phyloP scores from a whole-genome alignment of 2,329 filamentous ascomycete genomes.

The Lasiodiplodia citricola region DNA sequence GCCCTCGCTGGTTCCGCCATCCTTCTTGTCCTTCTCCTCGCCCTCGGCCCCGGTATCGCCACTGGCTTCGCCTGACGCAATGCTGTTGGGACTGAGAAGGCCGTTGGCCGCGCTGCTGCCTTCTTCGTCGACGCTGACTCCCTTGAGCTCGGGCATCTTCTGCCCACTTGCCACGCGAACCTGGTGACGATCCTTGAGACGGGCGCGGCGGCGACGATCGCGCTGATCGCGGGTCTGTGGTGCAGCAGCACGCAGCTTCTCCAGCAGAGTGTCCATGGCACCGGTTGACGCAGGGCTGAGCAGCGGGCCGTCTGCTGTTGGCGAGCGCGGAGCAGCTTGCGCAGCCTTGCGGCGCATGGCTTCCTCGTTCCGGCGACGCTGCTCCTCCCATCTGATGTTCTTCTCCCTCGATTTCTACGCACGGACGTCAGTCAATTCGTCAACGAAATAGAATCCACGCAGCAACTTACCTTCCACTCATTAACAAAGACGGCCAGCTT shows the following conservation, averaged over 20 bases:
- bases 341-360: constrained; percentile 83
- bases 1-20: constrained; percentile 34
- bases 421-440: constrained; percentile 28
- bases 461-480: constrained; percentile 78
- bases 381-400: constrained; percentile 84
- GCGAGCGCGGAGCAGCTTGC: constrained; percentile 39
- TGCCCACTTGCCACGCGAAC: constrained; percentile 89
- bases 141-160: constrained; percentile 76
- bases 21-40: constrained; percentile 30
- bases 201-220: constrained; percentile 82
- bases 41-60: constrained; percentile 31
- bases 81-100: constrained; percentile 58
- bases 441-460: not conserved
- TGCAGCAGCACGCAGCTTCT: constrained; percentile 92
- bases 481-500: constrained; percentile 89
- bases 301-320: constrained; percentile 41
- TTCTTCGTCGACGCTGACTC: constrained; percentile 54
- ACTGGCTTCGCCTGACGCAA: constrained; percentile 30
- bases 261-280: constrained; percentile 93
- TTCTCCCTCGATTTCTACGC: constrained; percentile 83
- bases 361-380: constrained; percentile 81
- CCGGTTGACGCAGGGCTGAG: constrained; percentile 76
- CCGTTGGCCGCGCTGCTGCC: constrained; percentile 36
- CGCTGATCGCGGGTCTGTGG: constrained; percentile 88
- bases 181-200: constrained; percentile 89